Base-by-base conservation (phyloP, 441 rosid genomes). In the Jatropha multifida region DNA sequence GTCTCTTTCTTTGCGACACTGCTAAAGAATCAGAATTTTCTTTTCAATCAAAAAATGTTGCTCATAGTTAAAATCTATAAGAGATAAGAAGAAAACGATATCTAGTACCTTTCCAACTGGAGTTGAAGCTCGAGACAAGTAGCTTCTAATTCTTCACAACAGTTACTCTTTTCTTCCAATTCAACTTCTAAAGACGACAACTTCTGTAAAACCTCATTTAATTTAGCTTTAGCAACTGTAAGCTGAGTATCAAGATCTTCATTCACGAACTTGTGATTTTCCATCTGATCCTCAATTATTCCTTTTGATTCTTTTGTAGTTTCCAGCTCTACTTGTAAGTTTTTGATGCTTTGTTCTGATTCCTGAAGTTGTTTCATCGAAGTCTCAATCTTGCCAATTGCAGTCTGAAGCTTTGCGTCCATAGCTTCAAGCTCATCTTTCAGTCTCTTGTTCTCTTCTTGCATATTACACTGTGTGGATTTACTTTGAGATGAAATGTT, bases 121-220 rank as follows among this genome's bases (percentile, higher is more conserved):
- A 96, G 97, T 77, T 96, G 97, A 82, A 96, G 97, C 82, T 96
- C 96, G 7, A 92, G 92, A 71, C 98, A 92, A 5, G 90, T 90
- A 13, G 90, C 91, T 86, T 96, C 97, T 38, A 94, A 80, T 72
- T 96, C 99, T 77, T 94, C 96, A 65, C 98, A 96, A 69, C 94
- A 89, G 70, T 83, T 86, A 59, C 76, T 87, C 85, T 88, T 88
- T 76, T 94, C 92, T 83, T 94, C 97, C 80, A 94, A 79, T 65
- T 96, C 99, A 74, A 90, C 90, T 85, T 96, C 98, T 82, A 96
- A 83, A n/a, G 94, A 92, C 4, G 94, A 86, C 38, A 86, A 85
- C 82, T 88, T 92, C 83, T 91, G 90, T 75, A 89, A 67, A 60
- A 83, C 83, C 86, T 89, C 96, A 23, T 87, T 91, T 81, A 90